Conservation (phyloP, 305 asterid species). For the Plantago lanceolata region DNA sequence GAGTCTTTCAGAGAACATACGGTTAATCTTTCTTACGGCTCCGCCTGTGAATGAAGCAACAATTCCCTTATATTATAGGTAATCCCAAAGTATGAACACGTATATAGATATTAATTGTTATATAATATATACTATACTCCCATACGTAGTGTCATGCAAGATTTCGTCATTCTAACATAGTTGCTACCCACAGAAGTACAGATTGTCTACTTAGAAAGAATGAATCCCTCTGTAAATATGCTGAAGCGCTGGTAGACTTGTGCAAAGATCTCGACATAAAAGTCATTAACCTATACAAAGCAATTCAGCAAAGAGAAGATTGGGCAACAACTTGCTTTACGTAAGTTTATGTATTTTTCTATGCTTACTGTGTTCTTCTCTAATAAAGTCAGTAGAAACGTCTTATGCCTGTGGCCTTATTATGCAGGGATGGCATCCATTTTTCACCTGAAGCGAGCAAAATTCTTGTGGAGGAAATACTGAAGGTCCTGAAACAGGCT, state of each 20-base stretch:
- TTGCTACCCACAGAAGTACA: conserved; percentile 31
- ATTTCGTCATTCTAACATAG: conserved; percentile 7
- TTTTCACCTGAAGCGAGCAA: conserved; percentile 63
- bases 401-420: background rate
- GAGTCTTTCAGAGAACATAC: conserved; percentile 51
- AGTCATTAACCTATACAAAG: conserved; percentile 49
- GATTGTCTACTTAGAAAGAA: conserved; percentile 36
- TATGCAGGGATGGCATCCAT: conserved; percentile 78
- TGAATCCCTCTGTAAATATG: conserved; percentile 36
- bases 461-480: conserved; percentile 62
- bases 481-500: conserved; percentile 62
- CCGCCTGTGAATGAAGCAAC: conserved; percentile 54
- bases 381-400: background rate
- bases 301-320: conserved; percentile 44
- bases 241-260: conserved; percentile 47
- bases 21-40: conserved; percentile 47
- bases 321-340: conserved; percentile 44
- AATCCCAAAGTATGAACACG: conserved; percentile 9
- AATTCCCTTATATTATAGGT: conserved; percentile 45
- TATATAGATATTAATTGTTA: background rate
- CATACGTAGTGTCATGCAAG: conserved; percentile 8
- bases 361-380: background rate
- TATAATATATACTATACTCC: too few relatives aligned
- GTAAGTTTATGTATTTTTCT: conserved; percentile 22
- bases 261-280: conserved; percentile 35